A percentile compares a stretch with the other conserved stretches of the same genome.
These are phyloP conservation scores for Trypanosoma lewisi DNA, from an alignment of 208 protist species.

Conservation along the genomic window DNA sequence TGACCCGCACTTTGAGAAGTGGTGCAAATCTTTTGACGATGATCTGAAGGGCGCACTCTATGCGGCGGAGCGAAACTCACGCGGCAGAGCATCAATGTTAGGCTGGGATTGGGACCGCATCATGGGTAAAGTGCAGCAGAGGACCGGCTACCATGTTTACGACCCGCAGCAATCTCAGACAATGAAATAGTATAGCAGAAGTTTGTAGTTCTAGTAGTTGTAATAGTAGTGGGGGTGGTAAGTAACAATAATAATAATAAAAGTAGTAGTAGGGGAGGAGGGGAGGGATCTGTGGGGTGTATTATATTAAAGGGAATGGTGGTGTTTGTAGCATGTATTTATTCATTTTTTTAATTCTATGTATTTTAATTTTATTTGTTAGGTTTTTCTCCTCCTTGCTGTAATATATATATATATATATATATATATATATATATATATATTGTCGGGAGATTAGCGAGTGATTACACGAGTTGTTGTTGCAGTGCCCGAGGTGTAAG, in stretches of 20 bases:
- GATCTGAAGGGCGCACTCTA: slow-evolving; percentile 67
- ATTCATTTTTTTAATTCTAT: too few species aligned
- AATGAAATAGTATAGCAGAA: background rate
- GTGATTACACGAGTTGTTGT: too few species aligned
- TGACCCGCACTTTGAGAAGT: slow-evolving; percentile 73
- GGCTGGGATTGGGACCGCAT: slow-evolving; percentile 80
- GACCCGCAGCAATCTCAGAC: slow-evolving; percentile 20
- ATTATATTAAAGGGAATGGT: background rate
- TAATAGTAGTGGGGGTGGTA: background rate
- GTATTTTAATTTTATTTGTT: slow-evolving; percentile 13
- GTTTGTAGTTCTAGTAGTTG: background rate
- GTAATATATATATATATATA: background rate
- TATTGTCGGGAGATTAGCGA: too few species aligned
- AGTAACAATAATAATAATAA: too few species aligned
- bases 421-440: background rate
- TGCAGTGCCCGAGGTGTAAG: background rate
- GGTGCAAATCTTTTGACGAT: slow-evolving; percentile 60
- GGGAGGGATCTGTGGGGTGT: background rate
- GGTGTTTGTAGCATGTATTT: background rate
- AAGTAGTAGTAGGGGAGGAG: background rate
- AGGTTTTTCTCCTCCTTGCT: background rate
- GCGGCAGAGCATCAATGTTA: slow-evolving; percentile 50
- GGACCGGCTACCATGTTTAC: slow-evolving; percentile 56
- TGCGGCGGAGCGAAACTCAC: slow-evolving; percentile 81
- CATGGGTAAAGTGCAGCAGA: slow-evolving; percentile 41